These are phyloP conservation scores for Populus pruinosa DNA, from an alignment of 345 rosid species.

Conservation along the genomic window DNA sequence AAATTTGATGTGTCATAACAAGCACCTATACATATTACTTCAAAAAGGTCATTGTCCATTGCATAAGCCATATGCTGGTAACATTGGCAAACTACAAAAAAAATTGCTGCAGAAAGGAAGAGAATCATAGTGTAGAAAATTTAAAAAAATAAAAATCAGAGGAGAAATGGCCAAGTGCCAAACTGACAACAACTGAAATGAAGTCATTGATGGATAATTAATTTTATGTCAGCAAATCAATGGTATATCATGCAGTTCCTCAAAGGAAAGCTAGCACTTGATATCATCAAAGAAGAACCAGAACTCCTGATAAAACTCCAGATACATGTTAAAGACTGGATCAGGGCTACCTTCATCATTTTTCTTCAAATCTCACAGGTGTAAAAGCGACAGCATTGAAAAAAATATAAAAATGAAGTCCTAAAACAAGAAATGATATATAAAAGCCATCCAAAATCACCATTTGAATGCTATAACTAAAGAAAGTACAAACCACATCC, in stretches of 20 bases:
- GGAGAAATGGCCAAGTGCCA: background rate
- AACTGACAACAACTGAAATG: background rate
- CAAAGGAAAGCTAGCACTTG: background rate
- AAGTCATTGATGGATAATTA: background rate
- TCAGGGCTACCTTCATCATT: background rate
- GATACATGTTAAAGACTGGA: too few relatives aligned
- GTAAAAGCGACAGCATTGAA: background rate
- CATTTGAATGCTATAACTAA: background rate
- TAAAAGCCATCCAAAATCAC: background rate
- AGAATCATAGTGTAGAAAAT: background rate
- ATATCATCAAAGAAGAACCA: background rate
- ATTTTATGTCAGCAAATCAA: background rate
- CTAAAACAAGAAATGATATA: background rate
- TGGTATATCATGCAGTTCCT: background rate
- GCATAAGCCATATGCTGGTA: background rate
- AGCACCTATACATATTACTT: slow-evolving; percentile 52
- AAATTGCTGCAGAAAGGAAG: background rate
- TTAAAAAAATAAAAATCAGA: background rate
- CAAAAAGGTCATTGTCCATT: background rate
- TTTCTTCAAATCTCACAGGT: background rate
- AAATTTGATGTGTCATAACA: slow-evolving; percentile 91
- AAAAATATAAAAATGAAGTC: background rate
- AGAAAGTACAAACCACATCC: background rate
- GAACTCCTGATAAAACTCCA: background rate
- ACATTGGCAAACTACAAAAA: background rate